Evolutionary conservation across 768 basidiomycete genomes (phyloP), one percentile per base, ranked within the genome.

Genomic region (Macrolepiota albuminosa): DNA sequence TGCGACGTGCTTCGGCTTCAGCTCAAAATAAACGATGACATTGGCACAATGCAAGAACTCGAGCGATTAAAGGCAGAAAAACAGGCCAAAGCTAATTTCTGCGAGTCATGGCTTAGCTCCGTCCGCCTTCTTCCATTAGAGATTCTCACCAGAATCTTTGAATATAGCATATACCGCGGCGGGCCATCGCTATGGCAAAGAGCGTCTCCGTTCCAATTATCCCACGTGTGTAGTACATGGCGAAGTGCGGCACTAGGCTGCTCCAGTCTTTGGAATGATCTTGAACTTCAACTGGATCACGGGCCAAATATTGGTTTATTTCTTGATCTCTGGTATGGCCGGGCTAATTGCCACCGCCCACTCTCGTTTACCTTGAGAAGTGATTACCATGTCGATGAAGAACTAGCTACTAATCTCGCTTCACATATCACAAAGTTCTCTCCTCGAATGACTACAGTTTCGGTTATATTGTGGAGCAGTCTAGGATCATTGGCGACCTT

Each of bases 161-260:
- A 16, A 11, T 60, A 40, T 26, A 34, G 39, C 4, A 40, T 60
- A 13, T 11, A 11, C 5, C 14, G 26, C 24, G 4, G 16, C n/a
- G 54, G 46, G 14, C 33, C 58, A 24, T 24, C n/a, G 2, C 4
- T 21, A 11, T 3, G 2, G 1, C 6, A 1, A 21, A 33, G 29
- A 18, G 29, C 46, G 10, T 60, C 59, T 3, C 54, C 59, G 1
- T 24, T 42, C 21, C 13, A n/a, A 13, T 26, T 60, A 13, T 49
- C 54, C 9, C 59, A 56, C 16, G 59, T 60, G n/a, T 55, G 59
- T 42, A 49, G 46, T 24, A 2, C 49, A n/a, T 60, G 59, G 59
- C 37, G 54, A 31, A 36, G 6, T 26, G 47, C 59, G 26, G 59
- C 40, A 10, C n/a, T 60, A 7, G 26, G 33, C 21, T 60, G 13